These are phyloP conservation scores for Circinella minor DNA, from an alignment of 371 early-diverging fungal genomes.

Conservation along the genomic window DNA sequence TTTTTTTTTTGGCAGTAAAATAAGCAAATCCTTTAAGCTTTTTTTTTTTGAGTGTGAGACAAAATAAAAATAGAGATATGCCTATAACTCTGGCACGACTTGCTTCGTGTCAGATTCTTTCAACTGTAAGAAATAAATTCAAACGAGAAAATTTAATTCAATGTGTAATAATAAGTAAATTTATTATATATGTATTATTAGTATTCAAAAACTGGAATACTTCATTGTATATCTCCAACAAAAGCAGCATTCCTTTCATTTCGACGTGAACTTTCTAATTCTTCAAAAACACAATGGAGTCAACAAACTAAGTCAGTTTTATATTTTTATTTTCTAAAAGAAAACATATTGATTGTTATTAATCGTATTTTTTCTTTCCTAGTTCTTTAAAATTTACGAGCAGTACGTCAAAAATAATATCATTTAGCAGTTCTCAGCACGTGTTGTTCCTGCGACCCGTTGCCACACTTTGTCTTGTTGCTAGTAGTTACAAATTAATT, in stretches of 20 bases:
- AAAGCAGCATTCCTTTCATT: conserved; percentile 3
- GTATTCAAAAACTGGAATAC: background rate
- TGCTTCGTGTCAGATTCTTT: conserved; percentile 4
- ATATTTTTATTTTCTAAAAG: too few relatives aligned
- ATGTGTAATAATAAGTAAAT: background rate
- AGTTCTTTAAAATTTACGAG: background rate
- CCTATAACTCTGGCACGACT: conserved; percentile 1
- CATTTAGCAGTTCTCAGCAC: conserved; percentile 6
- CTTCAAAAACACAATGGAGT: background rate
- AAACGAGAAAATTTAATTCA: background rate
- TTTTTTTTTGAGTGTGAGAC: too few relatives aligned
- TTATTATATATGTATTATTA: background rate
- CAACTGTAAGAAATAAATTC: background rate
- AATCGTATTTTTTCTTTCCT: background rate
- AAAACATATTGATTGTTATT: too few relatives aligned
- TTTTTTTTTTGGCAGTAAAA: background rate
- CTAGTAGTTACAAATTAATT: conserved; percentile 3
- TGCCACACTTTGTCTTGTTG: conserved; percentile 6
- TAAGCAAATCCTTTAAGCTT: too few relatives aligned
- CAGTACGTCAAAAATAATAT: background rate
- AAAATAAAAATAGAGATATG: background rate
- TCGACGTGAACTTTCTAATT: background rate
- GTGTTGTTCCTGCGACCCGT: background rate
- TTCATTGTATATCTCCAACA: background rate
- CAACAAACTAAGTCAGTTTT: background rate